Conservation (phyloP, 495 filamentous ascomycete species). For the Hypomontagnella submonticulosa region DNA sequence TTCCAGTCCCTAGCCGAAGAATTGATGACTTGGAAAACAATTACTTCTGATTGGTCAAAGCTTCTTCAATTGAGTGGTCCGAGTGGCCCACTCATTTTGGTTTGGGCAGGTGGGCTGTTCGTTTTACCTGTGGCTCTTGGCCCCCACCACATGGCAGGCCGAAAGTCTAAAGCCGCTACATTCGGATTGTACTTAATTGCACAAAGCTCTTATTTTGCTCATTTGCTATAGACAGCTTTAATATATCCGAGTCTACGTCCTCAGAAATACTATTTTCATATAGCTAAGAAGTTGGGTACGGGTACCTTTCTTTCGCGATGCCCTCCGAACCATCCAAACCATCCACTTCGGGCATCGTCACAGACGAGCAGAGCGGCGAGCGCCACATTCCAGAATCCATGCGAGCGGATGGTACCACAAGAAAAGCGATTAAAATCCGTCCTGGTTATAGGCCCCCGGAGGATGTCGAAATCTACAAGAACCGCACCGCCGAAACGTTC, state of each 20-base stretch:
- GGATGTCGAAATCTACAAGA: conserved; percentile 96
- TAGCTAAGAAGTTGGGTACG: too few species aligned
- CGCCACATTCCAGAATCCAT: conserved; percentile 87
- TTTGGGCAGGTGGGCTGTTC: conserved; percentile 26
- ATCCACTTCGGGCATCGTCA: conserved; percentile 78
- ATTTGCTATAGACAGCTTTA: too few species aligned
- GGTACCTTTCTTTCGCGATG: conserved; percentile 48
- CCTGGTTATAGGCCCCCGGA: conserved; percentile 95
- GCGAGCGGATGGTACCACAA: conserved; percentile 85
- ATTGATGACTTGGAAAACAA: conserved; percentile 42
- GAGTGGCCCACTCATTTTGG: conserved; percentile 14
- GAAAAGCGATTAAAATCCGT: conserved; percentile 91
- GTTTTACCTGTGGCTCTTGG: neutral
- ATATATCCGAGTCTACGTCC: too few species aligned
- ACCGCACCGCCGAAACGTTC: conserved; percentile 85
- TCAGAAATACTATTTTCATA: too few species aligned
- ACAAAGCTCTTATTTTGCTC: too few species aligned
- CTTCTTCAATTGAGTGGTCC: conserved; percentile 35
- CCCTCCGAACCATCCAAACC: conserved; percentile 61
- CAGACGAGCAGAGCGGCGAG: conserved; percentile 75
- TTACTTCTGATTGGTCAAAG: conserved; percentile 53
- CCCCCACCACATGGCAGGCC: neutral
- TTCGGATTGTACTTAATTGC: too few species aligned
- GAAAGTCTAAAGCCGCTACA: neutral
- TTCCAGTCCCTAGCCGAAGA: conserved; percentile 35